Conservation (phyloP, 768 basidiomycete genomes). For the Suillus alpinus region DNA sequence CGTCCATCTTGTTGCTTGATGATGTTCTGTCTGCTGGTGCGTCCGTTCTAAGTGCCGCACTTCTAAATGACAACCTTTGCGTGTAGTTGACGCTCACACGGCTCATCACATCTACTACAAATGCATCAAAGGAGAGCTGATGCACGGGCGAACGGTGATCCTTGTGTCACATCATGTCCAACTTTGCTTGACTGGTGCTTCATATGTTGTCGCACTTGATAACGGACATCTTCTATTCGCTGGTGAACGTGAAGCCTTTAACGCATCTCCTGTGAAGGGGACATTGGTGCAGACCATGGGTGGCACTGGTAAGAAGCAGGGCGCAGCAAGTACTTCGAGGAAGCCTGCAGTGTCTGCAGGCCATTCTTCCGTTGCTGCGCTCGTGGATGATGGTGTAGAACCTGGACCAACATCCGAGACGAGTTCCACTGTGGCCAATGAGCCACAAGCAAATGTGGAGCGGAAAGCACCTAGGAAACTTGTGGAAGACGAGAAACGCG, state of each 20-base stretch:
- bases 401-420: conserved; percentile 35
- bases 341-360: conserved; percentile 4
- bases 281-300: conserved; percentile 61
- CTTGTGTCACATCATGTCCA: conserved; percentile 95
- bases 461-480: conserved; percentile 71
- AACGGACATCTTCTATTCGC: conserved; percentile 67
- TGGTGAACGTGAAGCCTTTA: conserved; percentile 64
- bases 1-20: conserved; percentile 78
- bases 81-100: conserved; percentile 77
- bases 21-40: conserved; percentile 63
- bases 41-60: conserved; percentile 1
- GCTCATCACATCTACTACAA: conserved; percentile 79
- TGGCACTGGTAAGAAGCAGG: conserved; percentile 41
- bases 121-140: conserved; percentile 76
- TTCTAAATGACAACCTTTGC: neutral
- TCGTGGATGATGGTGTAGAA: conserved; percentile 12
- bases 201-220: conserved; percentile 80
- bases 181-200: conserved; percentile 76
- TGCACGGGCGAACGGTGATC: conserved; percentile 77
- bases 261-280: conserved; percentile 61
- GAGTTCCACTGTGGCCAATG: conserved; percentile 40
- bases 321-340: conserved; percentile 23
- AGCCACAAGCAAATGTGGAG: conserved; percentile 35
- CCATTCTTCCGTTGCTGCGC: conserved; percentile 20
- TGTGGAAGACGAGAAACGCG: conserved; percentile 81